phyloP scores from a whole-genome alignment of 306 rosid genomes.

The Cercis canadensis region DNA sequence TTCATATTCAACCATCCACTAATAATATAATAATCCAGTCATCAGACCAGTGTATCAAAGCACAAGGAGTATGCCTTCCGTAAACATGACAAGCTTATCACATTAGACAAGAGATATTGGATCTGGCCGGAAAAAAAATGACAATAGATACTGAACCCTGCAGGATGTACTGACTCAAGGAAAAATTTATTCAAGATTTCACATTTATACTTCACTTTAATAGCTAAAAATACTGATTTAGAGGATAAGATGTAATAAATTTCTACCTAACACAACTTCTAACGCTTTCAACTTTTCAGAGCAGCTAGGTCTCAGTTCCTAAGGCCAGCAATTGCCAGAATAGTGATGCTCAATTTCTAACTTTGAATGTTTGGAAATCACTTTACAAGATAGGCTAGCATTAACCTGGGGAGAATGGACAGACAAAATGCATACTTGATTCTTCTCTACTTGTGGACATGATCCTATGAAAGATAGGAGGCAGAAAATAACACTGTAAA shows the following conservation, averaged over 20 bases:
- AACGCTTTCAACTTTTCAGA: not conserved
- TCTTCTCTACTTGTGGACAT: too few species aligned
- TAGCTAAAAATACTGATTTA: not conserved
- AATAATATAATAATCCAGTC: not conserved
- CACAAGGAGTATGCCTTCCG: not conserved
- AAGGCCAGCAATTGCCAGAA: not conserved
- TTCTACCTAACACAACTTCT: not conserved
- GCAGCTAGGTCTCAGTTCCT: conserved; percentile 1
- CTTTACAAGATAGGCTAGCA: too few species aligned
- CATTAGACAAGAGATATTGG: not conserved
- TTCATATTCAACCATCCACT: conserved; percentile 13
- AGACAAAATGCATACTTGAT: too few species aligned
- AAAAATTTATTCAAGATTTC: not conserved
- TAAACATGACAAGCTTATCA: not conserved
- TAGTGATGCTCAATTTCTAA: conserved; percentile 2
- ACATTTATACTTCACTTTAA: not conserved
- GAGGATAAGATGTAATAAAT: not conserved
- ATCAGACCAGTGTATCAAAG: too few species aligned
- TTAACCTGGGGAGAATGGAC: too few species aligned
- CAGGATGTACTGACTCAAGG: not conserved
- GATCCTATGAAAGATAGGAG: too few species aligned
- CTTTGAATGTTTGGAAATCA: not conserved
- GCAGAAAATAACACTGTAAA: too few species aligned
- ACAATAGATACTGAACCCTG: not conserved
- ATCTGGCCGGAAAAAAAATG: too few species aligned